phyloP scores from a whole-genome alignment of 2,329 filamentous ascomycete genomes.

The Xylaria sp. region DNA sequence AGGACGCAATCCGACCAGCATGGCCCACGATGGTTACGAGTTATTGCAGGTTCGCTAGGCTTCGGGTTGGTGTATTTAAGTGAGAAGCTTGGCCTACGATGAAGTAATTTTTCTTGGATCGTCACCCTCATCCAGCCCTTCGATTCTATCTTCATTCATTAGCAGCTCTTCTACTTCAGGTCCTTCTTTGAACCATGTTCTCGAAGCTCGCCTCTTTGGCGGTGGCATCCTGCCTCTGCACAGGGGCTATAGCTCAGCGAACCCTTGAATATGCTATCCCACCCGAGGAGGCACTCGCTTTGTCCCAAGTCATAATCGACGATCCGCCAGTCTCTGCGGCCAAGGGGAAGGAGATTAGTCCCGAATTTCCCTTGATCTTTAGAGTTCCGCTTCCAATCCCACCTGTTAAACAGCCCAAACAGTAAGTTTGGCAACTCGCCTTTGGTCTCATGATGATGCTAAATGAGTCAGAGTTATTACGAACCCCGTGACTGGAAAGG shows the following conservation, averaged over 20 bases:
- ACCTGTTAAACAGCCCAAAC: conserved; percentile 55
- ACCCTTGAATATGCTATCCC: conserved; percentile 40
- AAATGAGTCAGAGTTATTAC: conserved; percentile 46
- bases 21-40: conserved; percentile 23
- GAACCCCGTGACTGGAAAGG: conserved; percentile 51
- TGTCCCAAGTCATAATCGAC: conserved; percentile 42
- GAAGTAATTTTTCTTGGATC: conserved; percentile 14
- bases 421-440: conserved; percentile 48
- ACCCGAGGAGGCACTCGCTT: conserved; percentile 38
- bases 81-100: conserved; percentile 2
- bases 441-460: neutral
- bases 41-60: neutral
- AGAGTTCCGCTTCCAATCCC: conserved; percentile 56
- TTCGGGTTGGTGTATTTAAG: conserved; percentile 24
- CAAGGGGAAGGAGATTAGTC: conserved; percentile 14
- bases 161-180: conserved; percentile 5
- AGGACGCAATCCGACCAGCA: conserved; percentile 13
- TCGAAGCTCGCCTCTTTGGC: conserved; percentile 36
- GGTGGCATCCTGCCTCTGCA: conserved; percentile 36
- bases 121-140: conserved; percentile 14
- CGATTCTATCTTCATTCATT: conserved; percentile 15
- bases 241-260: conserved; percentile 33
- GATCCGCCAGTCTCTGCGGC: conserved; percentile 21
- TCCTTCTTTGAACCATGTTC: conserved; percentile 34
- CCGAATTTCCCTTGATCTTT: conserved; percentile 35